Conservation (phyloP, 2,329 filamentous ascomycete genomes). For the Neofusicoccum laricinum region DNA sequence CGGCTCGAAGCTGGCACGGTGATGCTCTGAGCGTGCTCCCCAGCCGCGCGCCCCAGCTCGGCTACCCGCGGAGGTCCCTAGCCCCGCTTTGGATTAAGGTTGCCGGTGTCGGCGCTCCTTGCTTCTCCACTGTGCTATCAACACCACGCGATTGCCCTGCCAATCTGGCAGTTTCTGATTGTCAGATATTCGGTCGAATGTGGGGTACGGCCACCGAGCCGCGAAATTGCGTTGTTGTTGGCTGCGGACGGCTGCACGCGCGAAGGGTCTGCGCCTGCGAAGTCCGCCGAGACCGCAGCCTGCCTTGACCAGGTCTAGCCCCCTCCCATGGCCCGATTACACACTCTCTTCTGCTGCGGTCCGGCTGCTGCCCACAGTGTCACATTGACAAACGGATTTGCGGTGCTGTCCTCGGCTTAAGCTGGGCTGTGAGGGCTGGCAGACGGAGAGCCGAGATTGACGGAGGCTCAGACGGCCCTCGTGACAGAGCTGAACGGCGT, state of each 20-base stretch:
- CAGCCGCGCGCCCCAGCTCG: conserved; percentile 5
- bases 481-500: not conserved
- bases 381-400: not conserved
- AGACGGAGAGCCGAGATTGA: not conserved
- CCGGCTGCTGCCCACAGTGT: not conserved
- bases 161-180: conserved; percentile 12
- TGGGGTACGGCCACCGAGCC: not conserved
- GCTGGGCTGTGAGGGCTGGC: not conserved
- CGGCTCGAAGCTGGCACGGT: not conserved
- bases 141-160: conserved; percentile 5
- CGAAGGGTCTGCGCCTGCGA: not conserved
- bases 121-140: conserved; percentile 1
- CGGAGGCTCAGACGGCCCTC: not conserved
- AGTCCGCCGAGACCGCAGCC: not conserved
- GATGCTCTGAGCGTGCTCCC: not conserved
- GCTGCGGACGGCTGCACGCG: not conserved
- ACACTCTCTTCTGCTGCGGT: not conserved
- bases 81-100: conserved; percentile 3
- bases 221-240: not conserved
- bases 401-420: not conserved
- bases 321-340: not conserved
- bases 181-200: conserved; percentile 3
- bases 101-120: conserved; percentile 8
- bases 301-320: not conserved
- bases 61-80: conserved; percentile 8